These are phyloP conservation scores for Casuarina equisetifolia DNA, from an alignment of 306 rosid genomes.

Conservation along the genomic window DNA sequence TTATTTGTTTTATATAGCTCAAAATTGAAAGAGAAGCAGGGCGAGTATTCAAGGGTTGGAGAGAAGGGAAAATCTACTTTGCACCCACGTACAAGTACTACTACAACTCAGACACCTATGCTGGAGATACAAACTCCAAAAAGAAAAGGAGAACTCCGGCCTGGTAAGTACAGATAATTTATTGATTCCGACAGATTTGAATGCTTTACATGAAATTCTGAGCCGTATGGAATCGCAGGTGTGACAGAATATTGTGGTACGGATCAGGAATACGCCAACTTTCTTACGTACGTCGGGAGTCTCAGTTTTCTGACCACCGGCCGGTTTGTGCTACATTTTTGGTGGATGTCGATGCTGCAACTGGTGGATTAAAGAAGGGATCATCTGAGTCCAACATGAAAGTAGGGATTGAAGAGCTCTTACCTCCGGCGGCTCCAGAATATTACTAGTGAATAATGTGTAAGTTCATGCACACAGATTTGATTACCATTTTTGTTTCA, in stretches of 20 bases:
- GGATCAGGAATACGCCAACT: conserved; percentile 76
- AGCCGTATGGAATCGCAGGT: conserved; percentile 54
- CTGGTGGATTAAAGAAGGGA: conserved; percentile 45
- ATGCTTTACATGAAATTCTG: conserved; percentile 17
- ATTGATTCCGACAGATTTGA: background rate
- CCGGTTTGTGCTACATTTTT: conserved; percentile 80
- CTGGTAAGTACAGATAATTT: conserved; percentile 53
- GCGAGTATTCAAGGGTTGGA: conserved; percentile 84
- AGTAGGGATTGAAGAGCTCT: conserved; percentile 55
- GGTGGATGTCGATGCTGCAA: conserved; percentile 52
- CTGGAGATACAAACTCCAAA: conserved; percentile 67
- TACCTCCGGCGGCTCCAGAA: conserved; percentile 34
- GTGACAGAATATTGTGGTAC: conserved; percentile 91
- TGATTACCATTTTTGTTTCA: background rate
- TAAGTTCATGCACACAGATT: conserved; percentile 8
- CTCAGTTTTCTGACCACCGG: conserved; percentile 82
- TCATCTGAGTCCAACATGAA: conserved; percentile 38
- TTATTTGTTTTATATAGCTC: conserved; percentile 50
- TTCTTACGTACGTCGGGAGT: conserved; percentile 65
- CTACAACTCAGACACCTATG: conserved; percentile 78
- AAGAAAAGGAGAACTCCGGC: conserved; percentile 96
- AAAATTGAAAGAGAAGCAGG: conserved; percentile 92
- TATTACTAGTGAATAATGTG: conserved; percentile 34
- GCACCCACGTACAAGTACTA: conserved; percentile 96
- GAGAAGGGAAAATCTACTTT: conserved; percentile 86